Evolutionary conservation across 805 yeast genomes (phyloP).

Genomic region (Zygosaccharomyces lentus): DNA sequence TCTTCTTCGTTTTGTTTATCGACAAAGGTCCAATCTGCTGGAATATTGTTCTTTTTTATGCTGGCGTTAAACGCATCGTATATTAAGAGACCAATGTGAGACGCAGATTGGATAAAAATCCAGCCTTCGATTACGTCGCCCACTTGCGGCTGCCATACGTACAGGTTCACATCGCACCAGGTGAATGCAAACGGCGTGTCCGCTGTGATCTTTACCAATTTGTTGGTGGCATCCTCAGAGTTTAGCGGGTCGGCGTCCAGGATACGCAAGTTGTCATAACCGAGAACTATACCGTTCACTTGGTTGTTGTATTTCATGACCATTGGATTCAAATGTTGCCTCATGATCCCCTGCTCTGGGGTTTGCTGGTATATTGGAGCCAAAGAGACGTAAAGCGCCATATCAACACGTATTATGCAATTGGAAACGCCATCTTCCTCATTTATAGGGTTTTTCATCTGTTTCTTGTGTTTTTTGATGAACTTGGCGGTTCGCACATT

Average conservation of each 20-base stretch:
- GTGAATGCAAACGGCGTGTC: conserved; percentile 84
- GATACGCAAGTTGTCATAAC: conserved; percentile 64
- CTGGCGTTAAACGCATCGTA: conserved; percentile 95
- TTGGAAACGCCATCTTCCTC: conserved; percentile 30
- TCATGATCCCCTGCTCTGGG: conserved; percentile 74
- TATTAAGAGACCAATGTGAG: conserved; percentile 86
- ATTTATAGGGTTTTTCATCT: conserved; percentile 27
- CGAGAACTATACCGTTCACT: conserved; percentile 77
- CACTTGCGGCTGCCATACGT: conserved; percentile 86
- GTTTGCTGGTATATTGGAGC: conserved; percentile 74
- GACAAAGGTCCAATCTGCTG: conserved; percentile 79
- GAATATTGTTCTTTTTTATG: conserved; percentile 79
- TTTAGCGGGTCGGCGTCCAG: conserved; percentile 42
- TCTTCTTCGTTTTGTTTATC: conserved; percentile 64
- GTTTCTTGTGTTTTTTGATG: conserved; percentile 29
- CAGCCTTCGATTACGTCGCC: conserved; percentile 86
- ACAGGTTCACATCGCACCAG: conserved; percentile 80
- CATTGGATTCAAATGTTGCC: conserved; percentile 87
- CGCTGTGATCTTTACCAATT: conserved; percentile 62
- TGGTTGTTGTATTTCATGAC: conserved; percentile 74
- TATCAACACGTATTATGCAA: conserved; percentile 34
- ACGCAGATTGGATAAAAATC: conserved; percentile 87
- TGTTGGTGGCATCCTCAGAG: conserved; percentile 36
- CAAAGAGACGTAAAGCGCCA: conserved; percentile 68
- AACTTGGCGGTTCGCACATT: conserved; percentile 20